phyloP scores from a whole-genome alignment of 2,329 filamentous ascomycete species.

The Cordyceps sp. region DNA sequence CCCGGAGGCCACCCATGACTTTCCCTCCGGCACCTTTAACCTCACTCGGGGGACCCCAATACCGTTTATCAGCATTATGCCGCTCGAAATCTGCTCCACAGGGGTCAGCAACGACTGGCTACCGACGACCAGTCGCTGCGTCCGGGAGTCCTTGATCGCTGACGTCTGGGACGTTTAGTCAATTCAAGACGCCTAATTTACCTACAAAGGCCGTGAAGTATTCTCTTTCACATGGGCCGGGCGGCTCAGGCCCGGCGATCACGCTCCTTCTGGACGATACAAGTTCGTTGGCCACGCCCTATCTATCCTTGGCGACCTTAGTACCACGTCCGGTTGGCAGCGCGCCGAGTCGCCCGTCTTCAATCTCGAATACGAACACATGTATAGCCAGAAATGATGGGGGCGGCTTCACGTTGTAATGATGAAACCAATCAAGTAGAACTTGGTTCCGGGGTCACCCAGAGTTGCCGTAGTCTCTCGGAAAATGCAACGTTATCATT shows the following conservation, averaged over 20 bases:
- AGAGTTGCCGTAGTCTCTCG: no score
- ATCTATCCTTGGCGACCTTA: slow-evolving; percentile 1
- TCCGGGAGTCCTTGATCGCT: not conserved
- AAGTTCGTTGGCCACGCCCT: slow-evolving; percentile 2
- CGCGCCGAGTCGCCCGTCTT: slow-evolving; percentile 1
- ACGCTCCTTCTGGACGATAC: slow-evolving; percentile 2
- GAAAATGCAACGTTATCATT: no score
- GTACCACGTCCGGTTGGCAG: slow-evolving; percentile 1
- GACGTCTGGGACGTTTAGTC: not conserved
- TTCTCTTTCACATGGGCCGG: slow-evolving; percentile 1
- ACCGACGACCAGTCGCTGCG: not conserved
- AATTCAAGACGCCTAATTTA: no score
- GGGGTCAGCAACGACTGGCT: not conserved
- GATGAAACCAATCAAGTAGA: no score
- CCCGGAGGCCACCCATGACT: not conserved
- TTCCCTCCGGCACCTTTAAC: not conserved
- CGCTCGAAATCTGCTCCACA: not conserved
- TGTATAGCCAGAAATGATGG: no score
- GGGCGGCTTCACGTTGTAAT: no score
- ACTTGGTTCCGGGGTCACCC: no score
- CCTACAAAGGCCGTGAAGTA: not conserved
- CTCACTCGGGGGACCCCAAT: not conserved
- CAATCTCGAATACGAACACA: not conserved
- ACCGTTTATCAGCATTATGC: not conserved
- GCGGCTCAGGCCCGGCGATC: not conserved